Base-by-base conservation (phyloP, 2,329 filamentous ascomycete species). In the Lizonia empirigonia region DNA sequence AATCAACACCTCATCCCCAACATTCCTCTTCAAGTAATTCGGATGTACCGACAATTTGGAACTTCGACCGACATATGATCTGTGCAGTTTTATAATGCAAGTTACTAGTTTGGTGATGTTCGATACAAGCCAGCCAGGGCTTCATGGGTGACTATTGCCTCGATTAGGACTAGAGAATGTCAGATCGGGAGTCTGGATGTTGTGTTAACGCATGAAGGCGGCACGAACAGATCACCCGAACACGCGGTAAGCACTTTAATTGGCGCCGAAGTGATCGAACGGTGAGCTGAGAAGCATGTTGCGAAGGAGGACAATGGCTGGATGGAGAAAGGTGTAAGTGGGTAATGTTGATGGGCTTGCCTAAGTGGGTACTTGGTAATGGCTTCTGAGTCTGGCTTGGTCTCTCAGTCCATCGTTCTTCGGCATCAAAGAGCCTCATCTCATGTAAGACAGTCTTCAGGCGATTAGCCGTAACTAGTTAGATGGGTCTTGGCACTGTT, bases 1-100 rank as follows among this genome's bases (percentile, higher is more conserved):
- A 53, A 56, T 63, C 62, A 15, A 64, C 59, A 56, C 38, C n/a
- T 32, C 4, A 15, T 18, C 5, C 7, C 16, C 19, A 50, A 59
- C 37, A 46, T 62, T 36, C 59, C 48, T 10, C 27, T 53, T 56
- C 20, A 12, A 48, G 59, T 45, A 62, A 55, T 30, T 27, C 20
- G 7, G 10, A 24, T 12, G 23, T 32, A 40, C 50, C 36, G 24
- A 53, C 24, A n/a, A 36, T 3, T 6, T 20, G 48, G 44, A 26
- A 8, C 23, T 12, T 23, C 19, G 35, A 39, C 18, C 24, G 13
- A 37, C 34, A 13, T 44, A 23, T 22, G 39, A 38, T 22, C 39
- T 22, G 33, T 39, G 29, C 35, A 44, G 16, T 12, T 16, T 13
- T 16, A 36, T n/a, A 20, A 40, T 29, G 24, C 37, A 22, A 15